Percentiles rank a stretch among this genome's conserved stretches.
phyloP scores from a whole-genome alignment of 306 rosid species.

The Quillaja saponaria region DNA sequence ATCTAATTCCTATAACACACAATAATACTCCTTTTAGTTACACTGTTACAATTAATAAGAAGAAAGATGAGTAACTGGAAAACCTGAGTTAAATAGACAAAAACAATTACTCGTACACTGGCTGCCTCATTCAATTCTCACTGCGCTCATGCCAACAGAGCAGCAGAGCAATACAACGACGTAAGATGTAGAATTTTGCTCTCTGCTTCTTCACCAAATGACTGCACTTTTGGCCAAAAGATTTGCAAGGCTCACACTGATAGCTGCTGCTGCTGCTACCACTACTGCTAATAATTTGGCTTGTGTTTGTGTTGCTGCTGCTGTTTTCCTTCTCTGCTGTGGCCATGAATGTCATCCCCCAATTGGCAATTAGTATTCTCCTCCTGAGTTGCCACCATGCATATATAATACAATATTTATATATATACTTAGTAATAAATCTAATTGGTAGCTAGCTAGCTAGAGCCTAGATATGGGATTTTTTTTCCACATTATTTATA shows the following conservation, averaged over 20 bases:
- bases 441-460: not conserved
- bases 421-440: not conserved
- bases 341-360: slow-evolving; percentile 42
- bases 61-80: slow-evolving; percentile 12
- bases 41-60: slow-evolving; percentile 7
- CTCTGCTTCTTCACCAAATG: slow-evolving; percentile 79
- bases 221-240: slow-evolving; percentile 67
- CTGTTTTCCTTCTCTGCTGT: slow-evolving; percentile 39
- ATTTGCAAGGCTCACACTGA: slow-evolving; percentile 53
- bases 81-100: not conserved
- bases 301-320: slow-evolving; percentile 7
- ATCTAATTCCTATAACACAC: slow-evolving; percentile 41
- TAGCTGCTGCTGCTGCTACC: slow-evolving; percentile 23
- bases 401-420: too few relatives aligned
- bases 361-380: slow-evolving; percentile 13
- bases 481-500: too few relatives aligned
- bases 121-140: slow-evolving; percentile 29
- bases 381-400: slow-evolving; percentile 28
- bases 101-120: too few relatives aligned
- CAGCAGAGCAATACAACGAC: slow-evolving; percentile 84
- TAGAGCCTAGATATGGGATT: too few relatives aligned
- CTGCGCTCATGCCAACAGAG: slow-evolving; percentile 74
- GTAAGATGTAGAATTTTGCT: slow-evolving; percentile 81
- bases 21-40: slow-evolving; percentile 26
- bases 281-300: slow-evolving; percentile 25